Base-by-base conservation (phyloP, 2,329 filamentous ascomycete species). In the Alternaria gansuensis region DNA sequence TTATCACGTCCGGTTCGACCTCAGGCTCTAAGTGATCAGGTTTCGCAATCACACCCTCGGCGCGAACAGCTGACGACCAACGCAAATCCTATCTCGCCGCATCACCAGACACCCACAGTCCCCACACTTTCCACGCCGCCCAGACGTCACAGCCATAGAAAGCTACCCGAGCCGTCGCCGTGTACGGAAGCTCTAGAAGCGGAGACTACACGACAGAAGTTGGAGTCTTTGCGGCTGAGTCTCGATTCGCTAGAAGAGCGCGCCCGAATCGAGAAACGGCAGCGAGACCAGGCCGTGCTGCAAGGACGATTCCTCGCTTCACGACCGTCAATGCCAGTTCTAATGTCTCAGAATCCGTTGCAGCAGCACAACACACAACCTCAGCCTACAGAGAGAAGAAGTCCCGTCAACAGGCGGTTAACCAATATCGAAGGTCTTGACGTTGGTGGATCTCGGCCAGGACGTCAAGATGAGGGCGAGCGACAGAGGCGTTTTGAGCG, bases 311-410 rank as follows among this genome's bases (percentile, higher is more conserved):
- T 45, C 28, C 14, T 48, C 37, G 14, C 36, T 34, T 21, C 31
- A 31, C 44, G 37, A 29, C 43, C 51, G 14, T 54, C 43, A 4
- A 54, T 58, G 50, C 50, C 55, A 7, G 26, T 48, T 5, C 14
- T 49, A 11, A 44, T 23, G 37, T 39, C 29, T 2, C 36, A 26
- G 21, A 29, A 48, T 44, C 24, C 41, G 2, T 57, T 23, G 29
- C 51, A 58, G 4, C 26, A 37, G 17, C 43, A 49, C 28, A 29
- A n/a, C 37, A 26, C 17, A 5, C 21, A 9, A 23, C 21, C 31
- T 29, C 11, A 6, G 17, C 13, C 8, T 17, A 24, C n/a, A 5
- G 33, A 37, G 26, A 23, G 28, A 5, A 41, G 28, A 39, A 17
- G 14, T 14, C 10, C 17, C 7, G 23, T 23, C 13, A 24, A 44